Conservation (phyloP, 257 asterid species). For the Jacaranda copaia region DNA sequence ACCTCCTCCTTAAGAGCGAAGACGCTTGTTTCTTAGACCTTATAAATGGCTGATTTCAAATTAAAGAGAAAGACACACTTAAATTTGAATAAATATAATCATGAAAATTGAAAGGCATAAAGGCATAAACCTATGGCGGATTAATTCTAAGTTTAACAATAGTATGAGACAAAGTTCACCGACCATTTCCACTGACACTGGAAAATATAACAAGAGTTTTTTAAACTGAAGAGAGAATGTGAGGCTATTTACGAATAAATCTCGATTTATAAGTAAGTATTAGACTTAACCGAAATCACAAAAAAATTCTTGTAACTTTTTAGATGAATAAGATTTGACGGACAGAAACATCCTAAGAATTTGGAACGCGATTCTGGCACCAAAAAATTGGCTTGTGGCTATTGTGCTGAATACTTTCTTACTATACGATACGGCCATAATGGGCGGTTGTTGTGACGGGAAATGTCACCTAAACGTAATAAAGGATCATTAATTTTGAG, state of each 20-base stretch:
- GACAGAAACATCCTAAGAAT: no score
- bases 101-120: background rate
- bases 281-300: no score
- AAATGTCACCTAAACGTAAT: background rate
- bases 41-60: constrained; percentile 27
- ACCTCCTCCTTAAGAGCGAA: constrained; percentile 8
- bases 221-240: no score
- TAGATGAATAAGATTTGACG: no score
- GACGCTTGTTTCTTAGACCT: constrained; percentile 36
- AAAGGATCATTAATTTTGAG: background rate
- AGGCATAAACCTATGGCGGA: constrained; percentile 1
- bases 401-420: background rate
- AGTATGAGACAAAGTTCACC: no score
- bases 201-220: no score
- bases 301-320: no score
- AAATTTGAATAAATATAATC: background rate
- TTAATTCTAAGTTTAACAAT: constrained; percentile 27
- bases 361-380: background rate
- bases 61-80: constrained; percentile 6
- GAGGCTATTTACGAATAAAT: no score
- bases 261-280: no score
- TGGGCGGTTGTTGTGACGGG: background rate
- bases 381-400: background rate
- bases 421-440: background rate
- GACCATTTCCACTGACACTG: no score